Evolutionary conservation across 140 eudicot species (phyloP).

Genomic region (Senecio squalidus): DNA sequence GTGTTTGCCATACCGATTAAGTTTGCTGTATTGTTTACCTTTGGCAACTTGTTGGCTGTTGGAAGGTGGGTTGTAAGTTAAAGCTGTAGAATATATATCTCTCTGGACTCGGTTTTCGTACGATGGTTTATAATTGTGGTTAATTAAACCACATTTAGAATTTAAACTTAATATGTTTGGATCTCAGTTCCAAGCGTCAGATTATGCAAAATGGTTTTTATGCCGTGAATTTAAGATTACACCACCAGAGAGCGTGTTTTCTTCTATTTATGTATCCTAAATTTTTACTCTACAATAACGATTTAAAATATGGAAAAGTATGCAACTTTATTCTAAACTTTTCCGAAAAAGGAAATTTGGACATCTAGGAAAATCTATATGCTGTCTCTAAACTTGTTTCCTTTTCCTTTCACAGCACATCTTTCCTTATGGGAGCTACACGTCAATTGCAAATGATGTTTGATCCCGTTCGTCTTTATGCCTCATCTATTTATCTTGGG

Average conservation of each 20-base stretch:
- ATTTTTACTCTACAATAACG: too few species aligned
- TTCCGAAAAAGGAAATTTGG: not conserved
- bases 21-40: slow-evolving; percentile 83
- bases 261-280: not conserved
- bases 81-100: not conserved
- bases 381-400: not conserved
- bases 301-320: not conserved
- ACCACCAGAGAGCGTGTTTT: slow-evolving; percentile 5
- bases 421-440: slow-evolving; percentile 72
- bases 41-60: slow-evolving; percentile 84
- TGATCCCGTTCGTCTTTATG: slow-evolving; percentile 85
- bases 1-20: slow-evolving; percentile 84
- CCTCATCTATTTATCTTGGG: slow-evolving; percentile 67
- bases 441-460: slow-evolving; percentile 88
- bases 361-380: not conserved
- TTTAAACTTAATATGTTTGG: not conserved
- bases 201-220: not conserved
- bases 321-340: not conserved
- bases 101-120: not conserved
- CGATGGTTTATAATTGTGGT: not conserved
- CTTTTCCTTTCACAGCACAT: slow-evolving; percentile 59
- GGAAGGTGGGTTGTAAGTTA: slow-evolving; percentile 62
- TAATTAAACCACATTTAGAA: not conserved
- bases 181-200: not conserved
- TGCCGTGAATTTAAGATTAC: not conserved